Evolutionary conservation across 306 rosid species (phyloP), one percentile per base, ranked within the genome.

Genomic region (Abrus pulchellus): DNA sequence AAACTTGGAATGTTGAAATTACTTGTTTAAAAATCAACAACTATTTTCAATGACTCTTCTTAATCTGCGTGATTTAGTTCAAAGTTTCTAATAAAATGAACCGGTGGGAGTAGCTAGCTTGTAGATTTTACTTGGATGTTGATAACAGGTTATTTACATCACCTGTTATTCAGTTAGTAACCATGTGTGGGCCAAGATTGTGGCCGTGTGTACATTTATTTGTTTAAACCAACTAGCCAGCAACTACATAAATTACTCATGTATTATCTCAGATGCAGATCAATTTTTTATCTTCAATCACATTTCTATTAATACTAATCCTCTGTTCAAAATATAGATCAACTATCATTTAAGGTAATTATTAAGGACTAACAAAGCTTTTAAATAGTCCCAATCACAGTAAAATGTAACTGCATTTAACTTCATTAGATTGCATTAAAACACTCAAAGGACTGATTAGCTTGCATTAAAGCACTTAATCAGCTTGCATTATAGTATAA

Each of bases 151-250:
- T 52, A 41, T 13, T 1, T 69, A 28, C 32, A 50, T 7, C 41
- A 2, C 29, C 44, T 30, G 38, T 52, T 36, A 64, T 5, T 53
- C 45, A 38, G 45, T 43, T 77, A 13, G 81, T 53, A 65, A 65
- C 49, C 62, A 74, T 38, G 14, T 48, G 30, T 36, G 62, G 61
- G 69, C 0, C 68, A 67, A 67, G 14, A 62, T 11, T 36, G 43
- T 9, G 8, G 40, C 38, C n/a, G 0, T 48, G 32, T 33, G 28
- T 7, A 75, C 14, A 36, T 10, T 20, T 41, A 13, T 12, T 65
- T 14, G 40, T 38, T 29, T 53, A 40, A 64, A 36, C 2, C 40
- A 38, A 66, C 34, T 10, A 54, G 30, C 13, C 36, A 49, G 27
- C 64, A 55, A 44, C 69, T 44, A 44, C 4, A 33, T 55, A 68